Base-by-base conservation (phyloP, 2,329 filamentous ascomycete species). In the Elsinoe fawcettii region DNA sequence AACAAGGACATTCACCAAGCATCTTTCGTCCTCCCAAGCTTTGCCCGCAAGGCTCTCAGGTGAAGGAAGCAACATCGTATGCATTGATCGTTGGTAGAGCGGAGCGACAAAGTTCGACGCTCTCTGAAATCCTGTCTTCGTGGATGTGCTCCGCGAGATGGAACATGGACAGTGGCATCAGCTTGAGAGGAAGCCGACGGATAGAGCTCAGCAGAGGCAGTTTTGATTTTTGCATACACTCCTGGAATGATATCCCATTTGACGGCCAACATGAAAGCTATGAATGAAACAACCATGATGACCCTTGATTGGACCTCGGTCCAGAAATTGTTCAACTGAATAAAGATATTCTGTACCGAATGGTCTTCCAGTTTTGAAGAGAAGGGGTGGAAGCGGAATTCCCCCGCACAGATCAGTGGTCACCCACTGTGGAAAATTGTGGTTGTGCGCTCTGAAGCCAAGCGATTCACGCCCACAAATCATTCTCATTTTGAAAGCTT, bases 1-100 rank as follows among this genome's bases (percentile, higher is more conserved):
- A 97, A 90, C 79, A 81, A 89, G 71, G 89, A 95, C 71, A 92
- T 99, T 70, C 93, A 99, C 82, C 86, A 90, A 79, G 92, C 93
- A 61, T 85, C 86, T 73, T 99, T 97, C 74, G 75, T 97, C 62
- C 80, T 99, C 71, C 93, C 93, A 61, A 96, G 83, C 71, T 99
- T 97, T 73, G 92, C 92, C 59, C 84, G 89, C 73, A 86, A 92
- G 81, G 80, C 78, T 60, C 72, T 85, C 65, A 73, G 69, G 65
- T 77, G 66, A 51, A 14, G 25, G 18, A 2, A 11, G 20, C 20
- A 44, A 18, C 9, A 22, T 46, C 41, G 34, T 3, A 37, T 37
- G 34, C 14, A 6, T 37, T 37, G 34, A 30, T 30, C 9, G 5
- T 30, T 9, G 9, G 5, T 9, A 30, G 27, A 30, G 27, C 27